phyloP scores from a whole-genome alignment of 2,329 filamentous ascomycete species.

The Hortaea sp. region DNA sequence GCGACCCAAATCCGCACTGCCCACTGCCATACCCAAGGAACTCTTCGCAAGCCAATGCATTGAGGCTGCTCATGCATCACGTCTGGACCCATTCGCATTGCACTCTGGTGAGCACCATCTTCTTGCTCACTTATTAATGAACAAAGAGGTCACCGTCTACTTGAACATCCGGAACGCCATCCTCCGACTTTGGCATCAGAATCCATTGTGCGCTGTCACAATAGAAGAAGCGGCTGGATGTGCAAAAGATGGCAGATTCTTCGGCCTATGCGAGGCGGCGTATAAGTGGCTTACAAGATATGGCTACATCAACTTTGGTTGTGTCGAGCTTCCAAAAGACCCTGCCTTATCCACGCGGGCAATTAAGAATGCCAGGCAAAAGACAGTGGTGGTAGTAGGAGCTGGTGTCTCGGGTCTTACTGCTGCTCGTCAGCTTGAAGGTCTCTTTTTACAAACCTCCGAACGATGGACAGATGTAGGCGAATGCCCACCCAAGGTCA shows the following conservation, averaged over 20 bases:
- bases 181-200: constrained; percentile 76
- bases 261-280: constrained; percentile 75
- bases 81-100: constrained; percentile 79
- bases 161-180: constrained; percentile 95
- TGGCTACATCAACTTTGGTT: constrained; percentile 96
- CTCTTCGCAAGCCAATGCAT: constrained; percentile 91
- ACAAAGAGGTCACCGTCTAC: constrained; percentile 86
- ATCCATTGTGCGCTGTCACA: constrained; percentile 72
- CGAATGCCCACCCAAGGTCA: constrained; percentile 61
- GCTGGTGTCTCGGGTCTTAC: constrained; percentile 91
- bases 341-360: constrained; percentile 19
- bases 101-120: constrained; percentile 76
- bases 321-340: constrained; percentile 55
- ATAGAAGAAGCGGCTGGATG: constrained; percentile 83
- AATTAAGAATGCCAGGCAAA: constrained; percentile 42
- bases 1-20: constrained; percentile 59
- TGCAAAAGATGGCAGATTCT: constrained; percentile 78
- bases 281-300: constrained; percentile 86
- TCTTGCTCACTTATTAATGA: constrained; percentile 70
- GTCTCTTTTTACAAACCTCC: constrained; percentile 71
- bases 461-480: constrained; percentile 54
- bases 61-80: constrained; percentile 75
- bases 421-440: constrained; percentile 82
- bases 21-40: constrained; percentile 56
- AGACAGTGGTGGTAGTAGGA: constrained; percentile 76